A percentile compares a stretch with the other conserved stretches of the same genome.
Conservation (phyloP, 108 stramenopile genomes). For the Nitzschia putrida region DNA sequence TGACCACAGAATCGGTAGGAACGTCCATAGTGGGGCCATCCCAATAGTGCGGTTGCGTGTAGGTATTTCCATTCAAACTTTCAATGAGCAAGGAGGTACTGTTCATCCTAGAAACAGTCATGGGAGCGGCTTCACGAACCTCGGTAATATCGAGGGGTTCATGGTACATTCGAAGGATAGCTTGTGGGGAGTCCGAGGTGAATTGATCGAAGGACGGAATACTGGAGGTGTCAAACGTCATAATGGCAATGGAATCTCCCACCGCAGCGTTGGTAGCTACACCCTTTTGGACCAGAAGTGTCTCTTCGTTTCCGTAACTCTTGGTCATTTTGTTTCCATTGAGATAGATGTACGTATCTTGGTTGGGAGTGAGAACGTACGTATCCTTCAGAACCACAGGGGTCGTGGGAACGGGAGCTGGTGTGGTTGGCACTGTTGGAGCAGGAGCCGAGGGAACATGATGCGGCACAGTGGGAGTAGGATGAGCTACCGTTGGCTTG, state of each 20-base stretch:
- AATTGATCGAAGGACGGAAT: slow-evolving; percentile 5
- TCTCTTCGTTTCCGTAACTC: slow-evolving; percentile 11
- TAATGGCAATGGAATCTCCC: neutral
- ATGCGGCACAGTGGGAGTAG: slow-evolving; percentile 3
- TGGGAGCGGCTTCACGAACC: slow-evolving; percentile 7
- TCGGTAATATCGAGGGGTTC: slow-evolving; percentile 1
- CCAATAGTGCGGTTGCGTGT: neutral
- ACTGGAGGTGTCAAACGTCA: slow-evolving; percentile 10
- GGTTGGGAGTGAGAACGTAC: slow-evolving; percentile 5
- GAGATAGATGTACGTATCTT: slow-evolving; percentile 12
- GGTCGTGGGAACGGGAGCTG: neutral
- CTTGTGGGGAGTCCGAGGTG: neutral
- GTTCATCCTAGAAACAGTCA: slow-evolving; percentile 4
- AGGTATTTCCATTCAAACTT: slow-evolving; percentile 3
- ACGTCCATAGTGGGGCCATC: slow-evolving; percentile 11
- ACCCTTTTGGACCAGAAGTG: slow-evolving; percentile 9
- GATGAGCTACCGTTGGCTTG: slow-evolving; percentile 14
- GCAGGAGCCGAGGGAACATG: neutral
- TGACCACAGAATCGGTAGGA: neutral
- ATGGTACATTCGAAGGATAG: neutral
- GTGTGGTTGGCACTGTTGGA: neutral
- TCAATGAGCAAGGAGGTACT: neutral
- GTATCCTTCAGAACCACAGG: neutral
- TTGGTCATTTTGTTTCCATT: neutral
- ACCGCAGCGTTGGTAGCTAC: neutral